Conservation (phyloP, 2,329 filamentous ascomycete species). For the Pseudomassariella vexata region DNA sequence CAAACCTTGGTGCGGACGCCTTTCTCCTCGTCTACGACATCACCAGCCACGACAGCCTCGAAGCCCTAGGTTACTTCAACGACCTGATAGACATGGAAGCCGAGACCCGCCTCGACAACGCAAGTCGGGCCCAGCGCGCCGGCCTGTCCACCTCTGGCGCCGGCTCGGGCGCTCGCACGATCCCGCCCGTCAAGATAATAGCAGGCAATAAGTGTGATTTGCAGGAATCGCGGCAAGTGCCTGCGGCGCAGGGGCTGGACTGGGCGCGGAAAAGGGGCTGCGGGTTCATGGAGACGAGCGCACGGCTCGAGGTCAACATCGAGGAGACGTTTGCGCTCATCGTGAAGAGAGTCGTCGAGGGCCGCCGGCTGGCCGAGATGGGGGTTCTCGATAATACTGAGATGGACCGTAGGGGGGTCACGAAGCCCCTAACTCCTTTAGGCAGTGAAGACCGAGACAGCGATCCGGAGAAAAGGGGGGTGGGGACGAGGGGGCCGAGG, state of each 20-base stretch:
- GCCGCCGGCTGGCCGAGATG: slow-evolving; percentile 42
- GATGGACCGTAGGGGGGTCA: slow-evolving; percentile 47
- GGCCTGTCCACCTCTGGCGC: slow-evolving; percentile 30
- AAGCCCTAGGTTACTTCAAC: slow-evolving; percentile 72
- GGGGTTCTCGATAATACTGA: slow-evolving; percentile 37
- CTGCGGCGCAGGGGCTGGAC: slow-evolving; percentile 66
- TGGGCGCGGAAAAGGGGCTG: slow-evolving; percentile 70
- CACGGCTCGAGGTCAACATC: slow-evolving; percentile 78
- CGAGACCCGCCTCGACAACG: slow-evolving; percentile 62
- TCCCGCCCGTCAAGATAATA: slow-evolving; percentile 74
- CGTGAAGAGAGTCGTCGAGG: slow-evolving; percentile 56
- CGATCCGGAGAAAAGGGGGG: slow-evolving; percentile 33
- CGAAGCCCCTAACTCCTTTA: slow-evolving; percentile 52
- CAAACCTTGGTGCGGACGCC: slow-evolving; percentile 73
- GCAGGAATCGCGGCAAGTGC: slow-evolving; percentile 61
- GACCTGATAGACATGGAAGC: slow-evolving; percentile 79
- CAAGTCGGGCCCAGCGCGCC: slow-evolving; percentile 40
- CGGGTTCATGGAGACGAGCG: slow-evolving; percentile 88
- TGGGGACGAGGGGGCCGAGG: slow-evolving; percentile 30
- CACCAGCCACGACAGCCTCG: slow-evolving; percentile 62
- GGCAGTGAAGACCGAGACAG: slow-evolving; percentile 23
- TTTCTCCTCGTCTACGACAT: slow-evolving; percentile 88
- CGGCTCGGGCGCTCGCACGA: slow-evolving; percentile 39
- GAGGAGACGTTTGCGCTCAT: slow-evolving; percentile 80
- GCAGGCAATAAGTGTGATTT: slow-evolving; percentile 85